A percentile compares a stretch with the other conserved stretches of the same genome.
phyloP scores from a whole-genome alignment of 805 yeast species.

The Suhomyces canberraensis region DNA sequence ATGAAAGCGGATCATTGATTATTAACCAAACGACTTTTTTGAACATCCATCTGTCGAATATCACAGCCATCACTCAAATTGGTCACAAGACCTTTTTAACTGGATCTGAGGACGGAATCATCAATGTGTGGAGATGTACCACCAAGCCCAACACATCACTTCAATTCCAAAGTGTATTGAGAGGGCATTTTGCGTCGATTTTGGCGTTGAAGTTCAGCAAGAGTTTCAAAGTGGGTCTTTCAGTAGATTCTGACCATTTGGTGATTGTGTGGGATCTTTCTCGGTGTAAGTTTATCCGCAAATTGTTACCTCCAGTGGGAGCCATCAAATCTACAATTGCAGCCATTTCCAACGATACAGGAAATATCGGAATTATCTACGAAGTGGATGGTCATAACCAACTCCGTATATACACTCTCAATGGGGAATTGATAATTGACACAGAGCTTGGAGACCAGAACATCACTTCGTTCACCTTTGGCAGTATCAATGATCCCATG shows the following conservation, averaged over 20 bases:
- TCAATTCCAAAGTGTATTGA: conserved; percentile 42
- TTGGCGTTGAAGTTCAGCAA: conserved; percentile 46
- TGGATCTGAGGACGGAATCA: conserved; percentile 56
- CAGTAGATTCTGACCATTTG: conserved; percentile 53
- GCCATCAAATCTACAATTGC: conserved; percentile 8
- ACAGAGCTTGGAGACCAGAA: conserved; percentile 14
- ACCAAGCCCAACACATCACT: conserved; percentile 24
- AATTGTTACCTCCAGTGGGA: conserved; percentile 18
- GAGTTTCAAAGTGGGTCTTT: conserved; percentile 52
- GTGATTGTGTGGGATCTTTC: conserved; percentile 66
- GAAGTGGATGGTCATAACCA: conserved; percentile 12
- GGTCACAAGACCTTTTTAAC: conserved; percentile 44
- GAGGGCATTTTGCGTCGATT: conserved; percentile 57
- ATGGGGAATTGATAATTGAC: conserved; percentile 45
- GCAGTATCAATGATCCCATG: conserved; percentile 25
- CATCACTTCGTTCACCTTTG: conserved; percentile 26
- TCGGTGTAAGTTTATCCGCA: conserved; percentile 47
- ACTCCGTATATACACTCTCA: conserved; percentile 46
- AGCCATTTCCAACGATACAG: conserved; percentile 51
- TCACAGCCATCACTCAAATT: conserved; percentile 39
- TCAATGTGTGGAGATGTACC: conserved; percentile 55
- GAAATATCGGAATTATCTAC: conserved; percentile 44
- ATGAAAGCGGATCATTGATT: conserved; percentile 29
- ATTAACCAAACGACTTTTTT: conserved; percentile 45
- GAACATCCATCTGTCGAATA: conserved; percentile 37